phyloP scores from a whole-genome alignment of 2,329 filamentous ascomycete species.

The Colletotrichum sp. region DNA sequence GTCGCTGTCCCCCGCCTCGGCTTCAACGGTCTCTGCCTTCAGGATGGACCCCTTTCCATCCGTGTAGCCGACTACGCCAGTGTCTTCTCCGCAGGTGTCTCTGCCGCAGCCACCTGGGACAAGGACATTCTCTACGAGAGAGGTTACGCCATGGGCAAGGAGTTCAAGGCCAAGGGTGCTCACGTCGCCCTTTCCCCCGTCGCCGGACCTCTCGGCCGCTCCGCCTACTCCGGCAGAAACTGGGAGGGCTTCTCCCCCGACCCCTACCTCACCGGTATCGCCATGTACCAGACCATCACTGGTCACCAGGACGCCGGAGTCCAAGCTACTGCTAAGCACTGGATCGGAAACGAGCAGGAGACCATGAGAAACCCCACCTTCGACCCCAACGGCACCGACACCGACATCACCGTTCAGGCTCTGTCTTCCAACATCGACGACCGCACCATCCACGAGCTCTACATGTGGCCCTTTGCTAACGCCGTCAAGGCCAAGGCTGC shows the following conservation, averaged over 20 bases:
- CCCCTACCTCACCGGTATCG: constrained; percentile 69
- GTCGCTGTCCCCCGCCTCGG: constrained; percentile 42
- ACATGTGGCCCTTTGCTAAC: constrained; percentile 40
- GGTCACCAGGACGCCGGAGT: constrained; percentile 41
- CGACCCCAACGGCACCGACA: constrained; percentile 27
- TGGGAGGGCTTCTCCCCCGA: constrained; percentile 72
- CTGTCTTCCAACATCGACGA: constrained; percentile 59
- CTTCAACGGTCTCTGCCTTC: constrained; percentile 47
- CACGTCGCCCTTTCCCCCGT: constrained; percentile 68
- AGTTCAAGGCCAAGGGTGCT: constrained; percentile 75
- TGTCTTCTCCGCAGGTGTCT: constrained; percentile 61
- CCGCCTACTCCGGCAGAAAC: constrained; percentile 60
- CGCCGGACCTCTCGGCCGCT: constrained; percentile 47
- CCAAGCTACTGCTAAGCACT: constrained; percentile 44
- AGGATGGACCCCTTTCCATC: constrained; percentile 41
- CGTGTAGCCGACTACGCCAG: constrained; percentile 47
- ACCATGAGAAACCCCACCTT: constrained; percentile 33
- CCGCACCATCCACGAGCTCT: constrained; percentile 61
- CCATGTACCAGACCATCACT: constrained; percentile 37
- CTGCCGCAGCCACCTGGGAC: constrained; percentile 72
- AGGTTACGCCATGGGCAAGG: constrained; percentile 50
- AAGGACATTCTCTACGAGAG: constrained; percentile 63
- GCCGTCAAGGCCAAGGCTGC: constrained; percentile 35
- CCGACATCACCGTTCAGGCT: constrained; percentile 30
- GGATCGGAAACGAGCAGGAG: constrained; percentile 42